Evolutionary conservation across 306 rosid species (phyloP).

Genomic region (Castanea crenata): DNA sequence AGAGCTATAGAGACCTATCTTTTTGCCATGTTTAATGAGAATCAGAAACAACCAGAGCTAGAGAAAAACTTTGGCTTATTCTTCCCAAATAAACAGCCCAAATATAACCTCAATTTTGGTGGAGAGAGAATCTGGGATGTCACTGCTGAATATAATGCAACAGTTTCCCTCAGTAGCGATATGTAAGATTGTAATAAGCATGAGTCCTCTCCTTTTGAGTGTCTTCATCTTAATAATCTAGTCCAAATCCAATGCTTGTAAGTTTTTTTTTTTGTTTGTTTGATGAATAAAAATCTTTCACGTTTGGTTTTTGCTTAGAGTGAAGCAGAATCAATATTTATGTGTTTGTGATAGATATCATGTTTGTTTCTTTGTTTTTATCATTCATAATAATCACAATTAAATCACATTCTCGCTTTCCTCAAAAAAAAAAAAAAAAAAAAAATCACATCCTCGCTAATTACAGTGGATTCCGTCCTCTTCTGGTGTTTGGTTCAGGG

Average conservation of each 20-base stretch:
- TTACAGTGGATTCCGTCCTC: no score
- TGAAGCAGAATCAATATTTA: no score
- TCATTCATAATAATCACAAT: no score
- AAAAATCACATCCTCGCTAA: no score
- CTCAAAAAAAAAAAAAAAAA: no score
- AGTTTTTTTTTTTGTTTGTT: not conserved
- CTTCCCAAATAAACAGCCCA: conserved; percentile 29
- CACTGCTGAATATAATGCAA: conserved; percentile 7
- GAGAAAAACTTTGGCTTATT: conserved; percentile 41
- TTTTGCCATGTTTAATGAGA: conserved; percentile 45
- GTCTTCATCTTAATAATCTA: not conserved
- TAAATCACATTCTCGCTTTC: no score
- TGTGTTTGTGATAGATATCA: no score
- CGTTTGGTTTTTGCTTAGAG: not conserved
- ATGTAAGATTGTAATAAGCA: conserved; percentile 9
- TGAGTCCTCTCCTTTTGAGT: not conserved
- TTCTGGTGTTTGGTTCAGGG: no score
- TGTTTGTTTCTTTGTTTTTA: no score
- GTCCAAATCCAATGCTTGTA: not conserved
- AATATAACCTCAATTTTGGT: conserved; percentile 27
- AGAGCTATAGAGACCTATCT: conserved; percentile 34
- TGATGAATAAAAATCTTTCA: not conserved
- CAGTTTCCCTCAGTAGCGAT: conserved; percentile 14
- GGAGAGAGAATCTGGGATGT: conserved; percentile 19
- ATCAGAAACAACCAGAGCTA: conserved; percentile 20